Base-by-base conservation (phyloP, 1,284 basidiomycete species). In the Trichosporon sp. region DNA sequence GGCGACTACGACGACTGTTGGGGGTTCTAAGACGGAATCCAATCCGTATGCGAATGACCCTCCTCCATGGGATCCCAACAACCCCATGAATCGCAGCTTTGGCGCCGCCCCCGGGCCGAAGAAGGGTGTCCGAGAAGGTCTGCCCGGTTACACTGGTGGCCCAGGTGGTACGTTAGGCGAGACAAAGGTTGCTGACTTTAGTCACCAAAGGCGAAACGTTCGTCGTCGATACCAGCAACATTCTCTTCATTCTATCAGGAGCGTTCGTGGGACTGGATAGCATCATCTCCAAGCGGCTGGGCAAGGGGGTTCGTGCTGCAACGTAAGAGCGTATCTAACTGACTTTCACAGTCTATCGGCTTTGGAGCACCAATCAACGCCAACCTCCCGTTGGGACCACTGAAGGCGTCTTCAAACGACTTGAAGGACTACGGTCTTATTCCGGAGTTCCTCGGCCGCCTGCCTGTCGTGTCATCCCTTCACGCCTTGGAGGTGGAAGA, bases 191-290 rank as follows among this genome's bases (percentile, higher is more conserved):
- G 40, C 37, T 57, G 21, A 58, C 61, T 11, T 8, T 46, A 66
- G 65, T 64, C 11, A 54, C 44, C 49, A 81, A 80, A 64, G 75
- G 76, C 1, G 79, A 80, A 59, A 79, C 75, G 1, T 80, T 76
- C 54, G 71, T 74, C 0, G 75, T 81, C 16, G 77, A 80, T 61
- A 82, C 81, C 80, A 87, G 90, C 19, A 93, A 95, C 73, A 86
- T 96, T 25, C 81, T 96, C 21, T 96, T 96, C 79, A 90, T 96
- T 65, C 78, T 95, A 11, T 94, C 91, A 56, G 94, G 95, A 0
- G 94, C 94, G 0, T 97, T 97, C 75, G 93, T 96, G 11, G 95
- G 95, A 0, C 81, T 97, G 54, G 94, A 97, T 34, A 86, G 84
- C 57, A 82, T 96, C 31, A 87, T 96, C 65, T 87, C 87, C 71